These are phyloP conservation scores for Puccinia novopanici DNA, from an alignment of 1,284 basidiomycete species.

Conservation along the genomic window DNA sequence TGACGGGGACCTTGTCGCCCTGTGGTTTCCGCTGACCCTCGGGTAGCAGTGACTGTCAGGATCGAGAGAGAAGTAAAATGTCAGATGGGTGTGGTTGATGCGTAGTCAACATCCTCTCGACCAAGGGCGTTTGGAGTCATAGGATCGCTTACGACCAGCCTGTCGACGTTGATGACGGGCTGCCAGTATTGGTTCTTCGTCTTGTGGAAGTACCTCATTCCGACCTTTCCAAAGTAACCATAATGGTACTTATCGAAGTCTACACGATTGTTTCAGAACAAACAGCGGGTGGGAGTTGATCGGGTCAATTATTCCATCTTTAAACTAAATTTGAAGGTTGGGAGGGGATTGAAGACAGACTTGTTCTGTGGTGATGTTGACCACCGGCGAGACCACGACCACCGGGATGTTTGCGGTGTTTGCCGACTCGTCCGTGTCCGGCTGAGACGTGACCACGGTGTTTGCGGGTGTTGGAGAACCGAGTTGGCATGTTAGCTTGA, in stretches of 20 bases:
- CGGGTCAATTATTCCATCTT: background rate
- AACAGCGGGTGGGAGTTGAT: background rate
- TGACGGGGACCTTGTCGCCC: constrained; percentile 82
- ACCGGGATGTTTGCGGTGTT: constrained; percentile 99
- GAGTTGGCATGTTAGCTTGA: constrained; percentile 76
- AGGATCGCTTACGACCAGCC: constrained; percentile 62
- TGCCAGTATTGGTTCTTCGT: constrained; percentile 87
- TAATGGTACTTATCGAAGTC: constrained; percentile 72
- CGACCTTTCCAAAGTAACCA: constrained; percentile 94
- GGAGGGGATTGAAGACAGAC: constrained; percentile 48
- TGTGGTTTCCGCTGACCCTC: constrained; percentile 59
- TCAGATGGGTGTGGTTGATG: constrained; percentile 59
- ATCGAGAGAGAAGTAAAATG: constrained; percentile 73
- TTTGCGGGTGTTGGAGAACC: constrained; percentile 93
- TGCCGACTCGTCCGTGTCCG: constrained; percentile 98
- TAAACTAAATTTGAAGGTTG: background rate
- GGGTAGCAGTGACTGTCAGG: constrained; percentile 33
- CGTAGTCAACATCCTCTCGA: background rate
- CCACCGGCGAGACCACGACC: constrained; percentile 99
- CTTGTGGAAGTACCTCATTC: constrained; percentile 96
- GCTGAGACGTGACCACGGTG: constrained; percentile 98
- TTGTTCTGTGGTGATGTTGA: constrained; percentile 92
- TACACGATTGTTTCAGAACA: constrained; percentile 23
- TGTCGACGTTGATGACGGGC: constrained; percentile 96
- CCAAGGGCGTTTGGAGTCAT: constrained; percentile 56